These are phyloP conservation scores for Nemania diffusa DNA, from an alignment of 2,329 filamentous ascomycete genomes.

Conservation along the genomic window DNA sequence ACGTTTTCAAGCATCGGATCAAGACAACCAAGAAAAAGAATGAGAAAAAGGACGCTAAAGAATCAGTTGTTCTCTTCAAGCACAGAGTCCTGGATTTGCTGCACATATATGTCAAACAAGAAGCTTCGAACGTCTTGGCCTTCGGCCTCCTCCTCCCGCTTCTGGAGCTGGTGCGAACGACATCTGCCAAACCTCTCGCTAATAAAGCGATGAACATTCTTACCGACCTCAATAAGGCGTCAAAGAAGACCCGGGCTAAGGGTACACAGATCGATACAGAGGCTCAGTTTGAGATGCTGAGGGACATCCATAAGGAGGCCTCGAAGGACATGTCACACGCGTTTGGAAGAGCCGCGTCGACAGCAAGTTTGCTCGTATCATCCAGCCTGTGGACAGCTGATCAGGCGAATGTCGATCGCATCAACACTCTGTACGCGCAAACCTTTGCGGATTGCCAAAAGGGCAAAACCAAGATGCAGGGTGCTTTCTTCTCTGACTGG, in stretches of 20 bases:
- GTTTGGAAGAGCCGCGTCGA: constrained; percentile 80
- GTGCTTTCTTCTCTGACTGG: constrained; percentile 76
- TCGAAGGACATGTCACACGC: constrained; percentile 71
- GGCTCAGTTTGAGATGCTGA: constrained; percentile 67
- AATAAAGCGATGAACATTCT: constrained; percentile 79
- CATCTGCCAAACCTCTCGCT: constrained; percentile 77
- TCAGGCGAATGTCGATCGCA: constrained; percentile 61
- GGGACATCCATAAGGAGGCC: constrained; percentile 75
- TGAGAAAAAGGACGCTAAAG: constrained; percentile 86
- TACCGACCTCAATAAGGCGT: constrained; percentile 73
- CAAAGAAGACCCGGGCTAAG: constrained; percentile 65
- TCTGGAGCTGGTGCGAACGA: constrained; percentile 79
- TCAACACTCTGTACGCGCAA: constrained; percentile 72
- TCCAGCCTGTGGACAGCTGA: constrained; percentile 68
- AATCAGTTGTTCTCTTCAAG: constrained; percentile 94
- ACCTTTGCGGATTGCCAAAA: constrained; percentile 70
- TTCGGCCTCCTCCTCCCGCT: constrained; percentile 80
- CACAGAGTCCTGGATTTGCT: constrained; percentile 90
- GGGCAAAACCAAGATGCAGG: constrained; percentile 69
- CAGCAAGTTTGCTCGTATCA: constrained; percentile 73
- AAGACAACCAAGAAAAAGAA: constrained; percentile 78
- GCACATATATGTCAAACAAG: constrained; percentile 83
- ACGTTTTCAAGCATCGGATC: constrained; percentile 83
- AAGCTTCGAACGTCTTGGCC: constrained; percentile 73
- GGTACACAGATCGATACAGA: constrained; percentile 55